Conservation (phyloP, 345 rosid species). For the Populus nigra region DNA sequence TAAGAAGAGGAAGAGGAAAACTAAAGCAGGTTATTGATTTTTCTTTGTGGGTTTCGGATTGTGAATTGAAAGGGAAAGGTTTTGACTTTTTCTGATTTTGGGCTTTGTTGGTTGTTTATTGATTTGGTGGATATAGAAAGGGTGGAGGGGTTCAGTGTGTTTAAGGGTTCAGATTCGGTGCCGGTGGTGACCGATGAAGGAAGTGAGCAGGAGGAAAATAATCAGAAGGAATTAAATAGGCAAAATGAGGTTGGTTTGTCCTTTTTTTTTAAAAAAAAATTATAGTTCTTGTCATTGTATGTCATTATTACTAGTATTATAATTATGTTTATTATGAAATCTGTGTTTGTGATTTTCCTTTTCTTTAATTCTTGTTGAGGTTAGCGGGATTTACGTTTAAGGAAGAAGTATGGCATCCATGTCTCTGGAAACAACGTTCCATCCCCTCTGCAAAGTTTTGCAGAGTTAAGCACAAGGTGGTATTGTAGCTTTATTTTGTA, state of each 20-base stretch:
- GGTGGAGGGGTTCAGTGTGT: constrained; percentile 81
- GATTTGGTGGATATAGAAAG: constrained; percentile 28
- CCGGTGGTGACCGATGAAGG: constrained; percentile 17
- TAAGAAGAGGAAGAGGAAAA: constrained; percentile 61
- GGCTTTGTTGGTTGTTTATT: not conserved
- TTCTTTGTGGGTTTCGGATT: not conserved
- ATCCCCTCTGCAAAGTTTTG: constrained; percentile 66
- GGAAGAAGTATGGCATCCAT: constrained; percentile 75
- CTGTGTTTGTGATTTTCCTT: not conserved
- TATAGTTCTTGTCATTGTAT: not conserved
- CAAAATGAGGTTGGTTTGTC: constrained; percentile 56
- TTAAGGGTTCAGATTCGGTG: constrained; percentile 47
- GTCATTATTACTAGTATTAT: not conserved
- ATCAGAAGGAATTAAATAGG: constrained; percentile 51
- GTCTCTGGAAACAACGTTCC: constrained; percentile 75
- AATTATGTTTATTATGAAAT: not conserved
- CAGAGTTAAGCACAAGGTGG: constrained; percentile 66
- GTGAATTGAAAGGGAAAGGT: not conserved
- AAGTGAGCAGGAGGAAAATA: constrained; percentile 24
- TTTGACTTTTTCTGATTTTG: not conserved
- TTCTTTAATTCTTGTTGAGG: constrained; percentile 13
- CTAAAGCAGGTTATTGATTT: constrained; percentile 16
- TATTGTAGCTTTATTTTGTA: constrained; percentile 10
- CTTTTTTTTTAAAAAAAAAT: too few relatives aligned
- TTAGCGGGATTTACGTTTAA: constrained; percentile 64